These are phyloP conservation scores for Cudoniella acicularis DNA, from an alignment of 495 filamentous ascomycete genomes.

Conservation along the genomic window DNA sequence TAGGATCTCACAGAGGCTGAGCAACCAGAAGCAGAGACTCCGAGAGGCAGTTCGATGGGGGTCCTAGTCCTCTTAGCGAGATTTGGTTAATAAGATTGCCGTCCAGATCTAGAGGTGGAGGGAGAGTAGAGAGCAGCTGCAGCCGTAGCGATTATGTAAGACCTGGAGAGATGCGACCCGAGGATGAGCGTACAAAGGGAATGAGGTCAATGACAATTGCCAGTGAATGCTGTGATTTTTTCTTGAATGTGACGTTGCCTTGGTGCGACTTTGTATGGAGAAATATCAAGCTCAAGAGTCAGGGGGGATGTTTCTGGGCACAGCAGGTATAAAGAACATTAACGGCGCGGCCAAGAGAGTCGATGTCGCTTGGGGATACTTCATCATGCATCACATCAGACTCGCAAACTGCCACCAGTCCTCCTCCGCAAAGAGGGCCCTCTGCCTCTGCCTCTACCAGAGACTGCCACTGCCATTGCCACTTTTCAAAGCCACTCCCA, in stretches of 20 bases:
- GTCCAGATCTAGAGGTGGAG: background rate
- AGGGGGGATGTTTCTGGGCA: background rate
- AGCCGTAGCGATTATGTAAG: background rate
- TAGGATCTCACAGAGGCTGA: background rate
- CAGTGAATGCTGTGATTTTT: background rate
- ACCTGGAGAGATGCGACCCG: background rate
- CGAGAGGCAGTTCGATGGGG: conserved; percentile 2
- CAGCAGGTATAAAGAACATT: background rate
- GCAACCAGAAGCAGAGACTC: background rate
- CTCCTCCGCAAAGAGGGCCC: background rate
- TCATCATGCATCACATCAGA: background rate
- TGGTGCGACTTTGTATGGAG: background rate
- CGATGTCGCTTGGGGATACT: conserved; percentile 1
- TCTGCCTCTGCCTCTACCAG: background rate
- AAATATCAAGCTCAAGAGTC: background rate
- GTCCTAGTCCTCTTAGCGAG: conserved; percentile 1
- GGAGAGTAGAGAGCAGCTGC: background rate
- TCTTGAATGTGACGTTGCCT: background rate
- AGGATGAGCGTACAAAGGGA: background rate
- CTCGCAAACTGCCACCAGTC: background rate
- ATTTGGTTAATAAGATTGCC: conserved; percentile 5
- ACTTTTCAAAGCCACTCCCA: no score
- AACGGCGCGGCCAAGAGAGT: background rate
- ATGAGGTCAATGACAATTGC: no score
- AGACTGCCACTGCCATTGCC: no score